Conservation (phyloP, 306 rosid species). For the Bauhinia variegata region DNA sequence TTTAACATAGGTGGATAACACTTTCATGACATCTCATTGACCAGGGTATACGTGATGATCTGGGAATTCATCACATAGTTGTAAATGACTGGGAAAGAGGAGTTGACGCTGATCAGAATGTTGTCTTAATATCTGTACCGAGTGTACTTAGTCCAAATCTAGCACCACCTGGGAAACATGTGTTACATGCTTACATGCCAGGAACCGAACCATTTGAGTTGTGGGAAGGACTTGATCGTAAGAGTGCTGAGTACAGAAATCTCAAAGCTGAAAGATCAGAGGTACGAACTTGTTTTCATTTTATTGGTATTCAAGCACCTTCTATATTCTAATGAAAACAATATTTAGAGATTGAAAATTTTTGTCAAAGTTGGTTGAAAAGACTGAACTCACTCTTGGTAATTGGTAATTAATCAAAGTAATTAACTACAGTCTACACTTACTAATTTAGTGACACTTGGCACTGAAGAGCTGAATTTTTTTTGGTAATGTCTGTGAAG, state of each 20-base stretch:
- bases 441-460: not conserved
- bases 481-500: not conserved
- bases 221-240: slow-evolving; percentile 89
- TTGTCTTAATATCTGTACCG: slow-evolving; percentile 87
- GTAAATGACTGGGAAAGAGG: slow-evolving; percentile 95
- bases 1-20: slow-evolving; percentile 9
- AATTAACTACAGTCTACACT: not conserved
- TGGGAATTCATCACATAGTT: slow-evolving; percentile 93
- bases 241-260: slow-evolving; percentile 73
- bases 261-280: slow-evolving; percentile 86
- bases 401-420: not conserved
- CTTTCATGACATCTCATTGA: slow-evolving; percentile 9
- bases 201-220: slow-evolving; percentile 87
- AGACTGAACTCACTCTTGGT: not conserved
- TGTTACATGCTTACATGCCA: slow-evolving; percentile 86
- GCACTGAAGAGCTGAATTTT: not conserved
- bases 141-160: slow-evolving; percentile 81
- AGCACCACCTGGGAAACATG: slow-evolving; percentile 85
- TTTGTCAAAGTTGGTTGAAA: not conserved
- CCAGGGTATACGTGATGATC: slow-evolving; percentile 65
- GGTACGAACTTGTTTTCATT: slow-evolving; percentile 43
- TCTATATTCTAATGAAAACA: not conserved
- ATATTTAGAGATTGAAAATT: not conserved
- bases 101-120: slow-evolving; percentile 94
- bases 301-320: not conserved